phyloP scores from a whole-genome alignment of 768 basidiomycete species.

The Pulveroboletus sp. region DNA sequence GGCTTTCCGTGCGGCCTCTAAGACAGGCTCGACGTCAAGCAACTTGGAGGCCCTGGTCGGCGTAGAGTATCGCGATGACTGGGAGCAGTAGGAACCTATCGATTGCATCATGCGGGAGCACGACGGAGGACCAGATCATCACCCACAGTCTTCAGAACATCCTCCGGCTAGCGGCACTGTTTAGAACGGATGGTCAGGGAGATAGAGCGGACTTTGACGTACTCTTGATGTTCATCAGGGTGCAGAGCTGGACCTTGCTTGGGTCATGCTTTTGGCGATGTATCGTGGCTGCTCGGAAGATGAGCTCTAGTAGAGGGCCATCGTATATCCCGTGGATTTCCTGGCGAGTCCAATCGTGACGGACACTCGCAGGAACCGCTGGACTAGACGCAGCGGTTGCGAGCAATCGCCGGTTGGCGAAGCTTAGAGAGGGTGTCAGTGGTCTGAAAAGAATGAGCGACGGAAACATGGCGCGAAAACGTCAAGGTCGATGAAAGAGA shows the following conservation, averaged over 20 bases:
- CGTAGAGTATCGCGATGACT: conserved; percentile 90
- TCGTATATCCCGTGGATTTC: conserved; percentile 88
- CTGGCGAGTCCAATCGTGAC: conserved; percentile 66
- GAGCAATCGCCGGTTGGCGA: conserved; percentile 42
- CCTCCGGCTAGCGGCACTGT: conserved; percentile 66
- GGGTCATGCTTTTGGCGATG: conserved; percentile 88
- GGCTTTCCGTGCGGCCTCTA: conserved; percentile 88
- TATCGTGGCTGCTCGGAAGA: conserved; percentile 78
- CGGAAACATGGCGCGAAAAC: conserved; percentile 9
- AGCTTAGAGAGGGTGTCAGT: conserved; percentile 6
- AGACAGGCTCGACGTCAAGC: conserved; percentile 85
- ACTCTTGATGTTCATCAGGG: conserved; percentile 99
- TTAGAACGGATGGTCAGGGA: conserved; percentile 9
- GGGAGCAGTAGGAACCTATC: conserved; percentile 89
- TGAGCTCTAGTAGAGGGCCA: conserved; percentile 79
- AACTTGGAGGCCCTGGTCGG: conserved; percentile 84
- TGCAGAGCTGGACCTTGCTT: conserved; percentile 89
- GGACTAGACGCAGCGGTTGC: conserved; percentile 47
- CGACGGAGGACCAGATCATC: conserved; percentile 1
- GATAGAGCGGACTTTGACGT: conserved; percentile 32
- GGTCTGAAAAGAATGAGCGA: conserved; percentile 8
- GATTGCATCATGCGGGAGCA: neutral
- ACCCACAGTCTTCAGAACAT: conserved; percentile 90
- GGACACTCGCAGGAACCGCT: conserved; percentile 24
- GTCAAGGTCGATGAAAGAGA: neutral